Base-by-base conservation (phyloP, 768 basidiomycete genomes). In the Glaciozyma martinii region DNA sequence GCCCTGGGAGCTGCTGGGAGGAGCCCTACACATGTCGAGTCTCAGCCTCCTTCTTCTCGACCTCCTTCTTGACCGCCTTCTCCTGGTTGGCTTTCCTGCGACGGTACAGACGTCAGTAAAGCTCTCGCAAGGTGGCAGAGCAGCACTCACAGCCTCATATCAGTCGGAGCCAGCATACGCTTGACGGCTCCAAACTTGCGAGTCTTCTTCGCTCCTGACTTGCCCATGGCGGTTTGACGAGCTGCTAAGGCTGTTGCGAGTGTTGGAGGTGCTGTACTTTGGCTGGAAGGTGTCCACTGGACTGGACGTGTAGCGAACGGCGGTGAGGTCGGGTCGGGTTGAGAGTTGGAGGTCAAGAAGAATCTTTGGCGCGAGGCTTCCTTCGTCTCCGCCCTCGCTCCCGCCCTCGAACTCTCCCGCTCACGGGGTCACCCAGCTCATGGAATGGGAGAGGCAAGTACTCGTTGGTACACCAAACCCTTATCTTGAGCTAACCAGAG, bases 111-210 rank as follows among this genome's bases (percentile, higher is more conserved):
- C 43, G 56, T 23, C 37, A 43, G 25, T 5, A 27, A 5, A 30
- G 37, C 3, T 29, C 42, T 44, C 52, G 6, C 9, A 9, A 23
- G 40, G 18, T 19, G 21, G 19, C 56, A 58, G 25, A 2, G 50
- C 10, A 12, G 29, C 37, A 76, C 89, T 71, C 75, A 93, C 93
- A 98, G 77, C 71, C 94, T 82, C 62, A 89, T 89, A 76, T 97
- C 94, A 73, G 87, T 89, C 0, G 94, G 94, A 75, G 91, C 92
- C 65, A 97, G 78, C 80, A 98, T 81, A 23, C 93, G 87, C 78
- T 98, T 98, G 54, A 94, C 90, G 15, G 85, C 79, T 3, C 92
- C 94, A 76, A 98, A 97, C 76, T 94, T 94, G 77, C 92, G 82
- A 1, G 91, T 93, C 76, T 91, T 94, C 18, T 53, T 57, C 5